phyloP scores from a whole-genome alignment of 257 asterid genomes.

The Solanum ahanhuiri region DNA sequence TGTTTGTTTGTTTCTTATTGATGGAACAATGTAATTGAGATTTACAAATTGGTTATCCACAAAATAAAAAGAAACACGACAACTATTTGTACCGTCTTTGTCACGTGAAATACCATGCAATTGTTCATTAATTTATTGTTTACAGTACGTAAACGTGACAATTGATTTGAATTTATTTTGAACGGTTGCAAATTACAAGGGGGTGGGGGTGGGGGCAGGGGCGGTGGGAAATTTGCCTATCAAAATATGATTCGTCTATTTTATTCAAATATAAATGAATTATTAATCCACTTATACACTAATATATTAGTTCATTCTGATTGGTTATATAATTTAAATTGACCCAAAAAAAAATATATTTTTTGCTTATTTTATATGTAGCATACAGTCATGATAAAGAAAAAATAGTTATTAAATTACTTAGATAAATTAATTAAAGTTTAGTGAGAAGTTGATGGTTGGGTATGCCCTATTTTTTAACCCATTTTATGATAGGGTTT shows the following conservation, averaged over 20 bases:
- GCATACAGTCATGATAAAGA: not conserved
- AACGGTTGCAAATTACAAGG: too few species aligned
- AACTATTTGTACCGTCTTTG: not conserved
- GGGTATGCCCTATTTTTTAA: too few species aligned
- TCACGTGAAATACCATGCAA: not conserved
- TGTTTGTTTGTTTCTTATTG: not conserved
- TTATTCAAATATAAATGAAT: not conserved
- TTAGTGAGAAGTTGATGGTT: too few species aligned
- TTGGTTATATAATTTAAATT: not conserved
- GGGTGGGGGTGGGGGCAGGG: too few species aligned
- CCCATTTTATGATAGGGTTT: too few species aligned
- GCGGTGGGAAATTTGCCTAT: too few species aligned
- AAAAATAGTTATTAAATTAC: too few species aligned
- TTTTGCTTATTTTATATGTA: not conserved
- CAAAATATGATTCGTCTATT: not conserved
- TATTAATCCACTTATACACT: not conserved
- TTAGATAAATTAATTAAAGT: too few species aligned
- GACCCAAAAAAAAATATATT: fast-evolving
- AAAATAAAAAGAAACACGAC: not conserved
- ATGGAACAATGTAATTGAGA: not conserved
- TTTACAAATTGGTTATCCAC: not conserved
- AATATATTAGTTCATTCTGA: not conserved
- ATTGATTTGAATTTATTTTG: not conserved
- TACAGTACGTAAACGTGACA: not conserved
- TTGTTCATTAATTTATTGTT: not conserved